Percentiles rank a stretch among this genome's conserved stretches.
Evolutionary conservation across 305 asterid genomes (phyloP).

Genomic region (Fraxinus dipetala): DNA sequence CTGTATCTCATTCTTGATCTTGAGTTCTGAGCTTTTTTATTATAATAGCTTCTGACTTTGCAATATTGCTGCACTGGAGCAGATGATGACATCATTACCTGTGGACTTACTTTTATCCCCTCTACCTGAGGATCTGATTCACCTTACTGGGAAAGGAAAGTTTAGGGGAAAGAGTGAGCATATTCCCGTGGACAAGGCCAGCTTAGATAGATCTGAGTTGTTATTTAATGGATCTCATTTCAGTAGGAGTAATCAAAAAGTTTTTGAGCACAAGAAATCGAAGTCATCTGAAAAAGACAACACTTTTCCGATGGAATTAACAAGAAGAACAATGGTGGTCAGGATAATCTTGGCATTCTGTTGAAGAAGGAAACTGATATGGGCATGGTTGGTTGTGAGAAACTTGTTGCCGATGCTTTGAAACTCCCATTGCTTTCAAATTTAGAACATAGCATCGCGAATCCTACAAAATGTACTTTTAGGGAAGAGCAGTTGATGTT

Average conservation of each 20-base stretch:
- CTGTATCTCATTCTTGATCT: conserved; percentile 23
- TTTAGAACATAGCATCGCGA: conserved; percentile 26
- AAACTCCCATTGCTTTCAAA: conserved; percentile 70
- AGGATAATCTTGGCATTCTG: conserved; percentile 12
- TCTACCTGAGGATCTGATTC: conserved; percentile 58
- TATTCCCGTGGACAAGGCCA: conserved; percentile 33
- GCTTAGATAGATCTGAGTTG: conserved; percentile 31
- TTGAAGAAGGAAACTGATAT: conserved; percentile 42
- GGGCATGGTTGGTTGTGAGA: conserved; percentile 57
- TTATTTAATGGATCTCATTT: conserved; percentile 49
- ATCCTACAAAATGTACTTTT: background rate
- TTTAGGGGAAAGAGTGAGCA: conserved; percentile 25
- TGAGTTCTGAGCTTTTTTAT: background rate
- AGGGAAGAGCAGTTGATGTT: conserved; percentile 24
- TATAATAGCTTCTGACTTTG: conserved; percentile 14
- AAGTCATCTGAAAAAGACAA: conserved; percentile 38
- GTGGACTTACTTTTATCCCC: conserved; percentile 66
- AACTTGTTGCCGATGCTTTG: conserved; percentile 69
- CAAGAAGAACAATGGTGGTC: conserved; percentile 23
- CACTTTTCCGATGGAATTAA: conserved; percentile 24
- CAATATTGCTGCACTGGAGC: conserved; percentile 28
- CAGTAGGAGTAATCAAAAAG: conserved; percentile 43
- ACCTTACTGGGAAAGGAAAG: conserved; percentile 39
- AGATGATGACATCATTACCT: conserved; percentile 78
- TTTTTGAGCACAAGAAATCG: conserved; percentile 39